These are phyloP conservation scores for Goffeauzyma gilvescens DNA, from an alignment of 768 basidiomycete species.

Conservation along the genomic window DNA sequence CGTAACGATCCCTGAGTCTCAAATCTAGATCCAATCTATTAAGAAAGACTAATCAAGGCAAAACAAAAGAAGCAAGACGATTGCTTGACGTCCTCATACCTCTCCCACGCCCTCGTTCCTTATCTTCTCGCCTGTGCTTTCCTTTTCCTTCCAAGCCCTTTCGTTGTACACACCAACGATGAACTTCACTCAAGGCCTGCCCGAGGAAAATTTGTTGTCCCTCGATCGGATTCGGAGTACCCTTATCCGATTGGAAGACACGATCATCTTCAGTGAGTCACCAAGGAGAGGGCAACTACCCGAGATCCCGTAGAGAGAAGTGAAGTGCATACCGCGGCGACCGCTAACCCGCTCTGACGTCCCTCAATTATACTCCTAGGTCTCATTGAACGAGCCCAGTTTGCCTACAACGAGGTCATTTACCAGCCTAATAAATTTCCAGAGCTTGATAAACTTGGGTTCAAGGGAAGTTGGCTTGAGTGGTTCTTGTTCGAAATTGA, in stretches of 20 bases:
- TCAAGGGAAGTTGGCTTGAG: conserved; percentile 77
- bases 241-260: conserved; percentile 81
- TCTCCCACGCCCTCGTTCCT: too few relatives aligned
- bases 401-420: conserved; percentile 76
- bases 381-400: conserved; percentile 91
- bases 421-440: conserved; percentile 63
- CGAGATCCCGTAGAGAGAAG: too few relatives aligned
- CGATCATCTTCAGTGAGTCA: conserved; percentile 66
- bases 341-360: background rate
- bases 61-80: too few relatives aligned
- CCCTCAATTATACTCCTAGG: conserved; percentile 33
- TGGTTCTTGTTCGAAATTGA: conserved; percentile 96
- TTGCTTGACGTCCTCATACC: too few relatives aligned
- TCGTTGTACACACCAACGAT: conserved; percentile 10
- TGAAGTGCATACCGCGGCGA: background rate
- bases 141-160: too few relatives aligned
- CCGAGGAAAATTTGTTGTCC: conserved; percentile 51
- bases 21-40: too few relatives aligned
- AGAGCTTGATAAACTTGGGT: conserved; percentile 54
- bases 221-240: conserved; percentile 75
- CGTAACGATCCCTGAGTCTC: too few relatives aligned
- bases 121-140: too few relatives aligned
- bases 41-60: too few relatives aligned
- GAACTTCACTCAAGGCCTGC: conserved; percentile 30
- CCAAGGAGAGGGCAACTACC: too few relatives aligned